Evolutionary conservation across 1,284 basidiomycete species (phyloP), one percentile per base, ranked within the genome.

Genomic region (Trichosporon sp.): DNA sequence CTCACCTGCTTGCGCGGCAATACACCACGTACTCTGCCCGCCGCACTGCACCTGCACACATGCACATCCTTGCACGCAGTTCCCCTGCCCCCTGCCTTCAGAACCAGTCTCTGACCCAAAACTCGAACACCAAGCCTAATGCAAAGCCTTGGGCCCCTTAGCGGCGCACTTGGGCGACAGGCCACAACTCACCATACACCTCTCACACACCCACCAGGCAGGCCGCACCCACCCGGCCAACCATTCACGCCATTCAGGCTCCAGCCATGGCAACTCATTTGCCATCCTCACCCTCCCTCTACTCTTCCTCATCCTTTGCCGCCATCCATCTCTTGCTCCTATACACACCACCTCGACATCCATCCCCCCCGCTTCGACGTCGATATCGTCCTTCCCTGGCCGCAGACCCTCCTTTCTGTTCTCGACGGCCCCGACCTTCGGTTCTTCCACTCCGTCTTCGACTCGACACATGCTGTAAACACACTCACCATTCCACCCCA

Each of bases 391-490:
- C 14, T 14, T 35, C 4, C 1, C 56, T 61, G 31, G 12, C 5
- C 56, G 56, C 56, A 32, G 12, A 26, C 31, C 4, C 6, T 61
- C 32, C 59, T 16, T 37, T 63, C 21, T 12, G 59, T 63, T 32
- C 32, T 16, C 32, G 26, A 32, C 21, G 11, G 12, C 26, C 54
- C 54, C 26, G 8, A 6, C 54, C 7, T 6, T 12, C 26, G 16
- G 19, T 7, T 26, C 38, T 40, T 46, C 64, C 3, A 5, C 38
- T 2, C 6, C 64, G 19, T 46, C 35, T n/a, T 11, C 16, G 19
- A 19, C 59, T 35, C 59, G 32, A 35, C 59, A 35, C 59, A 63
- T 63, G 59, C 59, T 35, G 31, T 63, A 63, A 63, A 63, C 59
- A 63, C 59, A 32, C 11, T 31, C 56, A 61, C 56, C 56, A 61